A percentile compares a stretch with the other conserved stretches of the same genome.
Evolutionary conservation across 1,284 basidiomycete genomes (phyloP).

Genomic region (Gomphus sp.): DNA sequence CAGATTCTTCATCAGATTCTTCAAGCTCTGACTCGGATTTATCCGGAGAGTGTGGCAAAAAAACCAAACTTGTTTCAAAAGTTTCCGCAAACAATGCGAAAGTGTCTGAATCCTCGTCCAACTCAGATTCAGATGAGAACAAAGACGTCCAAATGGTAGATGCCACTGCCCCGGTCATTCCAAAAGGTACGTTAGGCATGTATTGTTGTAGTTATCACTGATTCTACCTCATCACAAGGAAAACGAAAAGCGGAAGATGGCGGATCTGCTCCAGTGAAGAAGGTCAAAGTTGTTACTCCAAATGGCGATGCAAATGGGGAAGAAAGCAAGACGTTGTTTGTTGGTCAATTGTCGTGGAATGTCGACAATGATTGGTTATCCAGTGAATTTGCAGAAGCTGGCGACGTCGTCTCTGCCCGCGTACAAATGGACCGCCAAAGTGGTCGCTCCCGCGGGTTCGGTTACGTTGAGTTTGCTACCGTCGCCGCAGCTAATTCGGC

Average conservation of each 20-base stretch:
- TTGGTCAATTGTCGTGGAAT: slow-evolving; percentile 94
- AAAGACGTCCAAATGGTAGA: slow-evolving; percentile 25
- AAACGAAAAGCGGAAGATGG: slow-evolving; percentile 86
- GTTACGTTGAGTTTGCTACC: slow-evolving; percentile 82
- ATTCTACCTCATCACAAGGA: slow-evolving; percentile 24
- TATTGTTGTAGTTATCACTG: slow-evolving; percentile 5
- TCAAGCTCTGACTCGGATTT: slow-evolving; percentile 17
- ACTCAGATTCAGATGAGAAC: slow-evolving; percentile 21
- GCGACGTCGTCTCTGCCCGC: slow-evolving; percentile 79
- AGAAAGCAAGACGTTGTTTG: slow-evolving; percentile 75
- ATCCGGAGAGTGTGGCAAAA: slow-evolving; percentile 16
- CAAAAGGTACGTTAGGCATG: slow-evolving; percentile 27
- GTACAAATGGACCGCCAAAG: slow-evolving; percentile 90
- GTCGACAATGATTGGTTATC: slow-evolving; percentile 96
- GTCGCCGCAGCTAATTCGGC: slow-evolving; percentile 67
- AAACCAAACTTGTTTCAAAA: slow-evolving; percentile 15
- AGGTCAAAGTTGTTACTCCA: slow-evolving; percentile 55
- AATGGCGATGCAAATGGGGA: slow-evolving; percentile 44
- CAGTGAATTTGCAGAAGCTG: slow-evolving; percentile 84
- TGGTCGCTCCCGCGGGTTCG: slow-evolving; percentile 86
- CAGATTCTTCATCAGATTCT: slow-evolving; percentile 5
- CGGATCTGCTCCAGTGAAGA: slow-evolving; percentile 61
- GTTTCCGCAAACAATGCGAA: slow-evolving; percentile 13
- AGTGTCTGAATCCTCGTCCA: slow-evolving; percentile 13
- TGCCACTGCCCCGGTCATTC: slow-evolving; percentile 27